phyloP scores from a whole-genome alignment of 352 stramenopile species.

The Hyaloperonospora brassicae region DNA sequence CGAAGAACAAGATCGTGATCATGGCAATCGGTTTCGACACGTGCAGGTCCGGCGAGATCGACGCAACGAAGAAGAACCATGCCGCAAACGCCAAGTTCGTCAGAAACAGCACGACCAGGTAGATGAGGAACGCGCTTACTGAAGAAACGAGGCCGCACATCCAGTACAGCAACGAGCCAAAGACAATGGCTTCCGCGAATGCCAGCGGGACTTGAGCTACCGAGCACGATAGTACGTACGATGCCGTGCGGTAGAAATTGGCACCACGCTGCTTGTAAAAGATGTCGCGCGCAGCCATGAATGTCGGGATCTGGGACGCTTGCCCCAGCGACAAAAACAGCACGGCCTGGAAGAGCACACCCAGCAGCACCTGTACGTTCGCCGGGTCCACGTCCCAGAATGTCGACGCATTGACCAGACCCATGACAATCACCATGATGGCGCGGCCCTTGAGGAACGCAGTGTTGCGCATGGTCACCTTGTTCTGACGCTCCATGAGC shows the following conservation, averaged over 20 bases:
- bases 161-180: constrained; percentile 72
- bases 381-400: constrained; percentile 36
- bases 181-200: constrained; percentile 48
- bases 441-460: constrained; percentile 23
- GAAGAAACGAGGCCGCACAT: constrained; percentile 40
- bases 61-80: constrained; percentile 35
- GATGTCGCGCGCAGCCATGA: constrained; percentile 46
- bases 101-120: constrained; percentile 14
- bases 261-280: constrained; percentile 74
- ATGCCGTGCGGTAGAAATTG: constrained; percentile 62
- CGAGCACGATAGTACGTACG: constrained; percentile 40
- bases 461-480: constrained; percentile 34
- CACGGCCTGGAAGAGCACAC: constrained; percentile 58
- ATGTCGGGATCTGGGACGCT: constrained; percentile 54
- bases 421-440: constrained; percentile 30
- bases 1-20: constrained; percentile 20
- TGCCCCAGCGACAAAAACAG: constrained; percentile 67
- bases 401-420: constrained; percentile 24
- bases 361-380: constrained; percentile 33
- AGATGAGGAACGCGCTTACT: constrained; percentile 20
- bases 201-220: constrained; percentile 48
- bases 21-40: constrained; percentile 22
- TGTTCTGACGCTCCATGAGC: constrained; percentile 35
- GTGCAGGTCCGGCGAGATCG: constrained; percentile 16
- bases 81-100: constrained; percentile 27